Percentiles rank a stretch among this genome's conserved stretches.
Evolutionary conservation across 2,329 filamentous ascomycete species (phyloP).

Genomic region (Sordariomycetes sp.): DNA sequence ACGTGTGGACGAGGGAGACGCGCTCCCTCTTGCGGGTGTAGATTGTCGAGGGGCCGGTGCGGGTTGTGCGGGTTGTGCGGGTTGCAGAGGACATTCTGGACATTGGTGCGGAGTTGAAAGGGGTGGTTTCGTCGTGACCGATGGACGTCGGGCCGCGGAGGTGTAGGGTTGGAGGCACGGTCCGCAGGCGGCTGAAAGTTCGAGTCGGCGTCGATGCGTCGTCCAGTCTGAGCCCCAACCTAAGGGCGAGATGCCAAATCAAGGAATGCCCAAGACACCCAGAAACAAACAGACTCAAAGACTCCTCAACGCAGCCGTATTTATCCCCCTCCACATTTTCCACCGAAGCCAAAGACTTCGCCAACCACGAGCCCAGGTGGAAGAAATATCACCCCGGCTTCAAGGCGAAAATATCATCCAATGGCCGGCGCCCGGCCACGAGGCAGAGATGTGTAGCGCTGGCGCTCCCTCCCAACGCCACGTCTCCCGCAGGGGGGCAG

Average conservation of each 20-base stretch:
- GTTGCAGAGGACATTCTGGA: neutral
- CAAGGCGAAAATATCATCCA: neutral
- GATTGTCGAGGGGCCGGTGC: constrained; percentile 18
- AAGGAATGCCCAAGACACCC: too few species aligned
- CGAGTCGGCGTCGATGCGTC: too few species aligned
- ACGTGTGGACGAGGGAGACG: constrained; percentile 36
- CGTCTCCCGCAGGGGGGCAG: neutral
- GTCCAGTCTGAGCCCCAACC: too few species aligned
- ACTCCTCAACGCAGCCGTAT: neutral
- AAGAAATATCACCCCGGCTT: neutral
- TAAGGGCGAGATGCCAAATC: too few species aligned
- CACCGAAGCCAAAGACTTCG: neutral
- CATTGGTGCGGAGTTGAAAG: neutral
- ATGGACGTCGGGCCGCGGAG: neutral
- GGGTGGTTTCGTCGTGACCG: neutral
- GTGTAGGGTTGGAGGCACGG: neutral
- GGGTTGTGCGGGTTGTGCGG: constrained; percentile 11
- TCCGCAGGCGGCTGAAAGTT: neutral
- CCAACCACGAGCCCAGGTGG: neutral
- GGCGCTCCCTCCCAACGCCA: neutral
- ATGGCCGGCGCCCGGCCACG: neutral
- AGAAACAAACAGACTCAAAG: neutral
- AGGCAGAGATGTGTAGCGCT: neutral
- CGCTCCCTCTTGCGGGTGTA: neutral
- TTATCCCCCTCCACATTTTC: neutral